Base-by-base conservation (phyloP, 1,139 yeast genomes). In the Debaryomyces sp. region DNA sequence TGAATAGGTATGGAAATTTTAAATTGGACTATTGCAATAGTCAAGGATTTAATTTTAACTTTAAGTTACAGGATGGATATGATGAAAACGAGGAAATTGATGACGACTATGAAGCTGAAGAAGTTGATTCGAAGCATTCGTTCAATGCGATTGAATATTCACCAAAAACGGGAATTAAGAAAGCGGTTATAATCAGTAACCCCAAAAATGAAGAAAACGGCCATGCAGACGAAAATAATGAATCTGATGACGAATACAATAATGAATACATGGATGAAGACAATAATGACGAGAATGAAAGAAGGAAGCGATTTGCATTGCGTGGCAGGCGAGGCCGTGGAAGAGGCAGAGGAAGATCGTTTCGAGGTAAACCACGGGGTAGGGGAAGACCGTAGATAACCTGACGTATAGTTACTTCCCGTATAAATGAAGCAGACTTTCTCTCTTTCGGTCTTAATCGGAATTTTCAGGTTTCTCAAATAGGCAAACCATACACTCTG, bases 41-140 rank as follows among this genome's bases (percentile, higher is more conserved):
- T 50, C 71, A 64, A 48, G 75, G 75, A 3, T 70, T 71, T 50
- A 69, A 68, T 50, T 71, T 71, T 46, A 59, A 59, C 23, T 67
- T 63, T 54, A 68, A 68, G 45, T 47, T 51, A 6, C 49, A 55
- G 18, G 52, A 51, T 7, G 44, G 41, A 7, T 24, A 47, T 21
- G 40, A 30, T 12, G 42, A 40, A 39, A 46, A 43, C 41, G 47
- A 17, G 7, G 44, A 35, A 33, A 18, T 23, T 29, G 26, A 29
- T 21, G 47, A 44, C 10, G 40, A 21, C 12, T 21, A 35, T 23
- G 47, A 41, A 2, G 42, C 13, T 5, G 44, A 45, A 10, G 37
- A 41, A 7, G 47, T 38, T 18, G 22, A 29, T 18, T 18, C 13
- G 24, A 32, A 29, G 24, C 24, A 30, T 33, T 21, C 39, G 24